Evolutionary conservation across 2,329 filamentous ascomycete genomes (phyloP), one percentile per base, ranked within the genome.

Genomic region (Thyridium curvatum): DNA sequence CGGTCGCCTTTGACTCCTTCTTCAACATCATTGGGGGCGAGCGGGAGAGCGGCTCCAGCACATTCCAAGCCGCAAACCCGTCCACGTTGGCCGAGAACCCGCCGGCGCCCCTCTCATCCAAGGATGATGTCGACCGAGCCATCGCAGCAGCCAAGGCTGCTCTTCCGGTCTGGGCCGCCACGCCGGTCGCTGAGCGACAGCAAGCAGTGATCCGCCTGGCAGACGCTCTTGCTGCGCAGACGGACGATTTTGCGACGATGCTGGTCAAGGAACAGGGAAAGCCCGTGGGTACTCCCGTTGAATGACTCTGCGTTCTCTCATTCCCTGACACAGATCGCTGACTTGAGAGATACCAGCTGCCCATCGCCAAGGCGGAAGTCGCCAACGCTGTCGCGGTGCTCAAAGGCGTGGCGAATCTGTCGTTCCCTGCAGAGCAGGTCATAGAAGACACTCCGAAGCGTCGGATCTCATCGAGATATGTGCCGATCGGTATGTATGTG

Each of bases 401-500:
- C 28, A 42, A 47, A 9, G 46, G 16, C 29, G 51, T 43, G 41
- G 43, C 51, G n/a, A 45, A 32, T 6, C 40, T 44, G 34, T 46
- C 55, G 30, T 44, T 60, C 38, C 31, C 65, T 31, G 52, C 62
- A 29, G 59, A 67, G 12, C 55, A 41, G 3, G 56, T 64, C 3
- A 56, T 59, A 38, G 48, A 45, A 33, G 40, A 53, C 36, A 14
- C 43, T 37, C 30, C 41, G 13, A 43, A 30, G 10, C 21, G 21
- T 26, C 21, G 21, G 10, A 39, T 38, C 14, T 38, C 38, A n/a
- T n/a, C 41, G 2, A 38, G 86, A 49, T 73, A 87, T 38, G 79
- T 86, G 53, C 84, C 84, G 2, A 62, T 88, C 15, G 84, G 21
- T 26, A 26, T 26, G 21, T 26, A 26, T 26, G 6, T 6, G 21